Percentiles rank a stretch among this genome's conserved stretches.
Evolutionary conservation across 140 eudicot genomes (phyloP).

Genomic region (Erigeron philadelphicus): DNA sequence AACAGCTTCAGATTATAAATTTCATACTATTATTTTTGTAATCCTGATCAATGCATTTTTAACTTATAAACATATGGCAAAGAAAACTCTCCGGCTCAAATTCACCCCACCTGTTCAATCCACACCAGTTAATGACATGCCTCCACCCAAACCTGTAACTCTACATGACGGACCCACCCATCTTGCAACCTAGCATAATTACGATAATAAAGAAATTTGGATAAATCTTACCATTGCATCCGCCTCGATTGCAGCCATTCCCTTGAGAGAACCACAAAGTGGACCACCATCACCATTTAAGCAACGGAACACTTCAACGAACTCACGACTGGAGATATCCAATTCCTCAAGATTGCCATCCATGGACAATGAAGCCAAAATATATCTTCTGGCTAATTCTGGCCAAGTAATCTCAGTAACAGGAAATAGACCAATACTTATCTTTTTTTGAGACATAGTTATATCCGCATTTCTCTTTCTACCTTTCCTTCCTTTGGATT

Average conservation of each 20-base stretch:
- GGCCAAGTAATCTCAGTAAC: slow-evolving; percentile 91
- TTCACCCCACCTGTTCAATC: neutral
- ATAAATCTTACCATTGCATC: slow-evolving; percentile 79
- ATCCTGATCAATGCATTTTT: neutral
- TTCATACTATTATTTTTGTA: neutral
- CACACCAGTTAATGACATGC: neutral
- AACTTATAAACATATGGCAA: neutral
- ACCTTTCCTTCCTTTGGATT: slow-evolving; percentile 55
- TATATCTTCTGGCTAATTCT: slow-evolving; percentile 78
- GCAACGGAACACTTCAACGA: slow-evolving; percentile 68
- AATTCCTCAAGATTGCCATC: slow-evolving; percentile 61
- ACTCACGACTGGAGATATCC: slow-evolving; percentile 61
- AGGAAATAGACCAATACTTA: slow-evolving; percentile 56
- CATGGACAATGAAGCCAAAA: slow-evolving; percentile 57
- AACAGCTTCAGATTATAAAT: neutral
- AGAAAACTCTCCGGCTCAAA: neutral
- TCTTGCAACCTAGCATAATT: neutral
- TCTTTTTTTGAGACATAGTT: slow-evolving; percentile 37
- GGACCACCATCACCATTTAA: slow-evolving; percentile 90
- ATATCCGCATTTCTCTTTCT: slow-evolving; percentile 62
- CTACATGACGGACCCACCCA: neutral
- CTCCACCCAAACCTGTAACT: neutral
- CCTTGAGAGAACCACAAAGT: slow-evolving; percentile 72
- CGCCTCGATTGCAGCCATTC: slow-evolving; percentile 83
- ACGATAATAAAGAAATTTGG: slow-evolving; percentile 1